Conservation (phyloP, 1,139 yeast genomes). For the Blastobotrys petasosporus region DNA sequence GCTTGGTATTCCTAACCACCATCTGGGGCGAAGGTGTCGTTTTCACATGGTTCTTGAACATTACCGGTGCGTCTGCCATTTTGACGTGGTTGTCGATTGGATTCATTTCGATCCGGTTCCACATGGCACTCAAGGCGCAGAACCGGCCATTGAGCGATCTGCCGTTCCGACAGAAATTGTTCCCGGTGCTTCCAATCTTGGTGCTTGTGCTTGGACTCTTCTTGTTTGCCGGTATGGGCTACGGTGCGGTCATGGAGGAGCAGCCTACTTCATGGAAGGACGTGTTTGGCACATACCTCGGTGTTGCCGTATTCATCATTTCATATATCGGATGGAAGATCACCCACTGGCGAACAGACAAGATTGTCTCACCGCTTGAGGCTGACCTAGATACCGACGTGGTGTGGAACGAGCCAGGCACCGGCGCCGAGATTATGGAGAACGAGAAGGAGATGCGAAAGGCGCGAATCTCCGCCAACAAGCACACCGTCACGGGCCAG, state of each 20-base stretch:
- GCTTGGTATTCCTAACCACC: slow-evolving; percentile 38
- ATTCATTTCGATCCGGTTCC: slow-evolving; percentile 44
- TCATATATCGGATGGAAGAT: slow-evolving; percentile 25
- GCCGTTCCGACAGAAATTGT: slow-evolving; percentile 41
- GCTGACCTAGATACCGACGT: slow-evolving; percentile 21
- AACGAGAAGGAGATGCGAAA: slow-evolving; percentile 16
- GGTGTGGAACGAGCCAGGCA: slow-evolving; percentile 23
- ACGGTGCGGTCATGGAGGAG: slow-evolving; percentile 40
- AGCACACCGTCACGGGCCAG: slow-evolving; percentile 9
- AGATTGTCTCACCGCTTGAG: slow-evolving; percentile 15
- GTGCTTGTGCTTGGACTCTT: slow-evolving; percentile 25
- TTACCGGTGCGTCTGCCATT: slow-evolving; percentile 49
- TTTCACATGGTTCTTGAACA: slow-evolving; percentile 49
- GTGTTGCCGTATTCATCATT: slow-evolving; percentile 22
- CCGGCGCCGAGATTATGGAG: slow-evolving; percentile 20
- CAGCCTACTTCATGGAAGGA: slow-evolving; percentile 31
- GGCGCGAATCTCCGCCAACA: slow-evolving; percentile 6
- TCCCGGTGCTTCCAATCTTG: slow-evolving; percentile 39
- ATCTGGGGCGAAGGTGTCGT: slow-evolving; percentile 39
- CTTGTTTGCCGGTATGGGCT: slow-evolving; percentile 32
- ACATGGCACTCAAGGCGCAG: slow-evolving; percentile 39
- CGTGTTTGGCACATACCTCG: slow-evolving; percentile 26
- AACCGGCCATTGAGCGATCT: slow-evolving; percentile 37
- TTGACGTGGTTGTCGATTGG: slow-evolving; percentile 51
- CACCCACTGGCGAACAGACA: slow-evolving; percentile 26